These are phyloP conservation scores for Cryptomeria japonica DNA, from an alignment of 75 land plant genomes.

Conservation along the genomic window DNA sequence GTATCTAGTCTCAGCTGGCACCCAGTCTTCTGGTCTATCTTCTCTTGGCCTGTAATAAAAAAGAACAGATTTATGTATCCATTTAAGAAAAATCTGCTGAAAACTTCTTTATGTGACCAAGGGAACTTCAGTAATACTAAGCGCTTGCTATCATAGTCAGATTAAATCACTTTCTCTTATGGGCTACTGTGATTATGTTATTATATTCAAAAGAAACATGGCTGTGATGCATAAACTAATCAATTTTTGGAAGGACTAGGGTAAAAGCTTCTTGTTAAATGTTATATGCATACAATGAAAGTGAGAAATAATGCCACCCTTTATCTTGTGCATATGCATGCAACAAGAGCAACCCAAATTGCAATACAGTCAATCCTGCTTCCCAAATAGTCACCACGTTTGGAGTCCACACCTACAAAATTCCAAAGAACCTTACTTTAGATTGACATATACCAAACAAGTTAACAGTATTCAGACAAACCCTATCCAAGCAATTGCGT, in stretches of 20 bases:
- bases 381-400: constrained; percentile 76
- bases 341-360: constrained; percentile 63
- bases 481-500: not conserved
- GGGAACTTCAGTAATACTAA: not conserved
- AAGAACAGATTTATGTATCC: not conserved
- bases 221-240: not conserved
- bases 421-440: not conserved
- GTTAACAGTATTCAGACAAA: not conserved
- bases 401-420: constrained; percentile 81
- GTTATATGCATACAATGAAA: constrained; percentile 47
- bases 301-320: constrained; percentile 72
- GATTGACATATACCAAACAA: not conserved
- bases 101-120: not conserved
- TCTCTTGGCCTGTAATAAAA: constrained; percentile 30
- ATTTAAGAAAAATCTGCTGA: not conserved
- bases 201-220: constrained; percentile 4
- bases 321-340: constrained; percentile 94
- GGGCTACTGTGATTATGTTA: not conserved
- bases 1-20: constrained; percentile 34
- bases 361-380: constrained; percentile 74
- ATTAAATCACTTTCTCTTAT: not conserved
- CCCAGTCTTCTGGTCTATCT: constrained; percentile 74
- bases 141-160: not conserved
- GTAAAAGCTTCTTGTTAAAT: not conserved
- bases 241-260: not conserved